Evolutionary conservation across 768 basidiomycete genomes (phyloP).

Genomic region (Boletus coccyginus): DNA sequence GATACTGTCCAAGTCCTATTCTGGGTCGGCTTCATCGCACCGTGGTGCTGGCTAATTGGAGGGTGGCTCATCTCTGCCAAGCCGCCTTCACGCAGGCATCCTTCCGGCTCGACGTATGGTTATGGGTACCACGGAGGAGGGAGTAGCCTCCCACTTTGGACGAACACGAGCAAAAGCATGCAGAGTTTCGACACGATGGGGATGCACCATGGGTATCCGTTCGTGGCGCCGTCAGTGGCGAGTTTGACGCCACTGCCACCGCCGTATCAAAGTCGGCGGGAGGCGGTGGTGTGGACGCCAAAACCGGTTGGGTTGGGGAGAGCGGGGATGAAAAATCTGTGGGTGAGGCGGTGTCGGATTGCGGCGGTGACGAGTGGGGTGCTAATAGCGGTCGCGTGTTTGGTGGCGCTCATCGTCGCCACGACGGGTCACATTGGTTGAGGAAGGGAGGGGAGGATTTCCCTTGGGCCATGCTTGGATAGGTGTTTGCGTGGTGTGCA

Average conservation of each 20-base stretch:
- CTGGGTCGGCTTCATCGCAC: conserved; percentile 71
- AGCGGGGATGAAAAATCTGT: conserved; percentile 31
- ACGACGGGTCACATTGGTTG: not conserved
- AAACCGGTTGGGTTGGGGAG: conserved; percentile 14
- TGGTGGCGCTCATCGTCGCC: conserved; percentile 47
- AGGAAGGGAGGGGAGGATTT: not conserved
- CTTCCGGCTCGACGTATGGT: not conserved
- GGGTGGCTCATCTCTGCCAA: conserved; percentile 56
- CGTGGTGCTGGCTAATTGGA: conserved; percentile 74
- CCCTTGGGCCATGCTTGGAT: not conserved
- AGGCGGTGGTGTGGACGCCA: conserved; percentile 15
- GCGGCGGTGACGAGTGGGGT: conserved; percentile 60
- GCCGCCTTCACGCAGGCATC: conserved; percentile 13
- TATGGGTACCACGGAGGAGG: conserved; percentile 32
- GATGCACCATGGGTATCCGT: conserved; percentile 54
- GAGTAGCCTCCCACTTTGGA: conserved; percentile 33
- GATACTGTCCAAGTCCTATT: conserved; percentile 58
- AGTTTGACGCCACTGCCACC: conserved; percentile 30
- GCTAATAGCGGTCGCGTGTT: conserved; percentile 46
- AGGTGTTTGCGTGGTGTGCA: too few species aligned
- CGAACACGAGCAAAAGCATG: conserved; percentile 41
- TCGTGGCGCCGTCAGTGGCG: conserved; percentile 49
- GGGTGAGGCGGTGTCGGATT: conserved; percentile 49
- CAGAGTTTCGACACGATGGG: conserved; percentile 43
- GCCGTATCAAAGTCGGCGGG: conserved; percentile 21